Base-by-base conservation (phyloP, 768 basidiomycete species). In the Leucosporidium scottii region DNA sequence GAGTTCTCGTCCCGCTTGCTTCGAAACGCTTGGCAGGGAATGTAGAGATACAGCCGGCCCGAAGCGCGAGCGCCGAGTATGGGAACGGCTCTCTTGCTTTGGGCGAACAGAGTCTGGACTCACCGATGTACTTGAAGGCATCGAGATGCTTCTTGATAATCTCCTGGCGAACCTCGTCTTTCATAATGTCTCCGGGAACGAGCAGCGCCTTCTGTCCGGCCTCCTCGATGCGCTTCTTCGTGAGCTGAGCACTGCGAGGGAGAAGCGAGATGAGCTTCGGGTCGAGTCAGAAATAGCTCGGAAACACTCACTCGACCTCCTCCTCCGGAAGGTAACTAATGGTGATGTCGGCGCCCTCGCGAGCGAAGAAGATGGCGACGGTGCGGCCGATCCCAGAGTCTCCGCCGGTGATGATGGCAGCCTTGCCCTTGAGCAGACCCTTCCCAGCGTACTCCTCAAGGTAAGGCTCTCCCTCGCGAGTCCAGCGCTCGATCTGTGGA, bases 251-350 rank as follows among this genome's bases (percentile, higher is more conserved):
- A 39, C 44, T 50, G n/a, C 30, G 17, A 18, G 27, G 8, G 9
- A 2, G 54, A 55, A 5, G 13, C 20, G 54, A n/a, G 53, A n/a
- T 13, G 6, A 23, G 13, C 53, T 54, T 54, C n/a, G 53, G 25
- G n/a, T n/a, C 3, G n/a, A 4, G 25, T 28, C 67, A 27, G 55
- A 39, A 61, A 51, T 34, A 0, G n/a, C 34, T 12, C n/a, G 7
- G n/a, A 20, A 21, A 34, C 5, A 75, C 78, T 74, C 68, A 78
- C 79, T 86, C 85, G 55, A 81, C 78, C 67, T 82, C 78, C 74
- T 86, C 86, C 68, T 84, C 79, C 1, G 83, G 81, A 1, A 86
- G 81, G 76, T 85, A 82, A n/a, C 73, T 75, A 59, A 82, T 78
- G 0, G 80, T 79, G 0, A 82, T 73, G 36, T 79, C 79, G 12